Percentiles rank a stretch among this genome's conserved stretches.
These are phyloP conservation scores for Saturnispora diversa DNA, from an alignment of 805 yeast species.

Conservation along the genomic window DNA sequence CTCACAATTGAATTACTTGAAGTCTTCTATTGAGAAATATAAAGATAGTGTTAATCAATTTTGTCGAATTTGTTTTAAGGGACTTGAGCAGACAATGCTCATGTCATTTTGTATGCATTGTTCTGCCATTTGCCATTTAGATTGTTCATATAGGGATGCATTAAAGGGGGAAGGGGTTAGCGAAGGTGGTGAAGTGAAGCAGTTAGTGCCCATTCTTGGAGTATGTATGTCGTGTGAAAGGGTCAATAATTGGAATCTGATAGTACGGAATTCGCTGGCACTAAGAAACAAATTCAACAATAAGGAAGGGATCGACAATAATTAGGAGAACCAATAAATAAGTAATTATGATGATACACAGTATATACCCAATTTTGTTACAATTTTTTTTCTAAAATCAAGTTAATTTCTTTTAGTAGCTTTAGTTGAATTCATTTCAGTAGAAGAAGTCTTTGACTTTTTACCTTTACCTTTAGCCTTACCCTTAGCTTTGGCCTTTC, in stretches of 20 bases:
- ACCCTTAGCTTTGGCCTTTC: no score
- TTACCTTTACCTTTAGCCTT: constrained; percentile 18
- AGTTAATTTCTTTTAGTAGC: constrained; percentile 23
- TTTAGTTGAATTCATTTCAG: constrained; percentile 24
- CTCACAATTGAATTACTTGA: constrained; percentile 15
- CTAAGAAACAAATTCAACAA: background rate
- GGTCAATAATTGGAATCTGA: constrained; percentile 25
- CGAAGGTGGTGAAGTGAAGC: constrained; percentile 8
- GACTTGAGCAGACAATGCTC: constrained; percentile 21
- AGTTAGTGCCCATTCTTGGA: constrained; percentile 24
- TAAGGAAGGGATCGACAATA: no score
- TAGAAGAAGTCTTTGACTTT: constrained; percentile 17
- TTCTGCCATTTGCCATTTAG: constrained; percentile 27
- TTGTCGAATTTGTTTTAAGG: constrained; percentile 17
- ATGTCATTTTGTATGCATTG: constrained; percentile 19
- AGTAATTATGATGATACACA: background rate
- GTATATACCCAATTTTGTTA: background rate
- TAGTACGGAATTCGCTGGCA: constrained; percentile 20
- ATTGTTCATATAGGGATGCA: constrained; percentile 27
- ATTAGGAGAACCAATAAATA: constrained; percentile 2
- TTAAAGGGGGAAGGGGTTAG: constrained; percentile 3
- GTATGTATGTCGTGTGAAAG: constrained; percentile 21
- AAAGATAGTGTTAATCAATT: constrained; percentile 7
- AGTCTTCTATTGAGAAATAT: constrained; percentile 14
- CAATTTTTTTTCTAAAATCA: no score